Base-by-base conservation (phyloP, 257 asterid species). In the Thymus quinquecostatus region DNA sequence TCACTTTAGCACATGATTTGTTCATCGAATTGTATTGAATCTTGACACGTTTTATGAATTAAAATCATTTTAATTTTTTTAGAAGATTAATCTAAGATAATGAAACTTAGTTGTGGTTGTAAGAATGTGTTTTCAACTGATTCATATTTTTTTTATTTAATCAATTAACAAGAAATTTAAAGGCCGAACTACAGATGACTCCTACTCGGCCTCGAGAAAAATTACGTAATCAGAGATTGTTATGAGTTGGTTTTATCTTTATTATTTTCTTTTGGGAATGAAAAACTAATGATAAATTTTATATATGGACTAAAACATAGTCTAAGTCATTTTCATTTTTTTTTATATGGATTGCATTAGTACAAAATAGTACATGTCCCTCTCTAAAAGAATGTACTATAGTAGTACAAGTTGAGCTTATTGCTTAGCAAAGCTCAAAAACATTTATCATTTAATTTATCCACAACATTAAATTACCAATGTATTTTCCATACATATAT, bases 301-400 rank as follows among this genome's bases (percentile, higher is more conserved):
- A 13, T 58, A 13, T 58, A 21, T 21, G 64, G 44, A 58, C 64
- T 58, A 6, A 10, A 58, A 58, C 64, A 58, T 58, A 33, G 5
- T 58, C 41, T 2, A 7, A 58, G 64, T 58, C 44, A 14, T 33
- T 58, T 33, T 58, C 64, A 58, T n/a, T 60, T 60, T 38, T 12
- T 40, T 13, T 38, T 13, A 36, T n/a, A 58, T 58, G 12, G 64
- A 58, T 12, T 58, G 44, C 64, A 58, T 58, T 32, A 32, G 64
- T 58, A 58, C 64, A 33, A 32, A 51, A 56, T 38, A 32, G 40
- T 58, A 32, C 44, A 58, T 32, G 13, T 58, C 64, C 10, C 8
- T 30, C 2, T 32, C 21, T 5, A 40, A 13, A 34, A 36, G 10
- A 44, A 44, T 44, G 6, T 44, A 44, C 8, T 44, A 11, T 44